phyloP scores from a whole-genome alignment of 257 asterid genomes.

The Solanum chilense region DNA sequence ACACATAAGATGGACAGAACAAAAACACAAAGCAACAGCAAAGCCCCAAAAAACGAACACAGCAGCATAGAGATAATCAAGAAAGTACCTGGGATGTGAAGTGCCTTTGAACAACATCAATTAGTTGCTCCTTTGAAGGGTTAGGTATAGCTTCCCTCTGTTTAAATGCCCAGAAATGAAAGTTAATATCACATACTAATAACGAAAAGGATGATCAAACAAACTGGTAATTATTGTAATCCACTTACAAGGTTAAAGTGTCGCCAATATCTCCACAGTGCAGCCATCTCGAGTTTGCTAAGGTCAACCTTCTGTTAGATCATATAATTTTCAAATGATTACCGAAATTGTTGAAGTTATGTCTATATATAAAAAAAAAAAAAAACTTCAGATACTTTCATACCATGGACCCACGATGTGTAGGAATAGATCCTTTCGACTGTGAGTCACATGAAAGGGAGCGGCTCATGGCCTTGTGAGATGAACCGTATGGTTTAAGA shows the following conservation, averaged over 20 bases:
- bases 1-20: background rate
- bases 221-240: background rate
- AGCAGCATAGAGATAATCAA: background rate
- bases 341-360: background rate
- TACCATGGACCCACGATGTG: conserved; percentile 43
- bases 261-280: conserved; percentile 73
- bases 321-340: background rate
- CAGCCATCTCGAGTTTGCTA: conserved; percentile 81
- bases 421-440: conserved; percentile 52
- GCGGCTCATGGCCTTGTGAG: conserved; percentile 47
- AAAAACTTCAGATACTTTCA: background rate
- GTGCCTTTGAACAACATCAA: conserved; percentile 88
- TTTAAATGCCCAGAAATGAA: background rate
- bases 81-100: conserved; percentile 68
- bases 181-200: background rate
- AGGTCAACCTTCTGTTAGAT: conserved; percentile 64
- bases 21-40: background rate
- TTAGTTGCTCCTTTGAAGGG: conserved; percentile 78
- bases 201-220: background rate
- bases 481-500: conserved; percentile 37
- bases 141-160: conserved; percentile 71
- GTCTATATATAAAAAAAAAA: background rate
- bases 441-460: conserved; percentile 62
- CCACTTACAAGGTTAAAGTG: conserved; percentile 84
- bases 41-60: background rate